Percentiles rank a stretch among this genome's conserved stretches.
Conservation (phyloP, 139 green algal genomes). For the Spirogloea muscicola region DNA sequence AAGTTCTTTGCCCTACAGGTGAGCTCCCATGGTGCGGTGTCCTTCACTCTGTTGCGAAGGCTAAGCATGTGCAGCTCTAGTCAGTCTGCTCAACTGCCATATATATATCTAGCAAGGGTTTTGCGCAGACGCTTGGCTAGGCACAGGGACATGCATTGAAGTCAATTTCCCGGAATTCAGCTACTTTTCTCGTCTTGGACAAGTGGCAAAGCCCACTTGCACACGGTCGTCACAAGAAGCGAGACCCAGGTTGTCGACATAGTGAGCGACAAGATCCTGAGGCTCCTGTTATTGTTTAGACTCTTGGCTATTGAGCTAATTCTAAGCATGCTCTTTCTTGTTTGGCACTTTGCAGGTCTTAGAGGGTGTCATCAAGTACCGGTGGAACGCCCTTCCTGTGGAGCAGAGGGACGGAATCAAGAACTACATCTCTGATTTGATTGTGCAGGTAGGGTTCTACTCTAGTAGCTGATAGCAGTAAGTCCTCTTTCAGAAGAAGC, state of each 20-base stretch:
- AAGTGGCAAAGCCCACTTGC: no score
- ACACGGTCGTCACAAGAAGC: no score
- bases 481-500: no score
- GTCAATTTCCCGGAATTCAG: neutral
- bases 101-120: neutral
- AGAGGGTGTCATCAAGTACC: conserved; percentile 87
- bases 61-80: neutral
- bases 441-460: conserved; percentile 77
- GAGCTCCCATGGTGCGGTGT: neutral
- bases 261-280: no score
- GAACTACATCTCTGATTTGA: conserved; percentile 91
- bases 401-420: conserved; percentile 89
- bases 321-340: no score
- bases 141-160: neutral
- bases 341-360: conserved; percentile 58
- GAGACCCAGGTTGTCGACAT: no score
- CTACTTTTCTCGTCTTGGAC: neutral
- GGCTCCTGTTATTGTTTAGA: no score
- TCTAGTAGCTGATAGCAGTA: no score
- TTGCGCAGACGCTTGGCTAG: neutral
- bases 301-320: no score
- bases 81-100: neutral
- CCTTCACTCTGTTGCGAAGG: neutral
- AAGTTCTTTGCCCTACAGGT: conserved; percentile 98
- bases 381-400: conserved; percentile 88